Base-by-base conservation (phyloP, 176 grass and related monocot genomes). In the Oryza australiensis region DNA sequence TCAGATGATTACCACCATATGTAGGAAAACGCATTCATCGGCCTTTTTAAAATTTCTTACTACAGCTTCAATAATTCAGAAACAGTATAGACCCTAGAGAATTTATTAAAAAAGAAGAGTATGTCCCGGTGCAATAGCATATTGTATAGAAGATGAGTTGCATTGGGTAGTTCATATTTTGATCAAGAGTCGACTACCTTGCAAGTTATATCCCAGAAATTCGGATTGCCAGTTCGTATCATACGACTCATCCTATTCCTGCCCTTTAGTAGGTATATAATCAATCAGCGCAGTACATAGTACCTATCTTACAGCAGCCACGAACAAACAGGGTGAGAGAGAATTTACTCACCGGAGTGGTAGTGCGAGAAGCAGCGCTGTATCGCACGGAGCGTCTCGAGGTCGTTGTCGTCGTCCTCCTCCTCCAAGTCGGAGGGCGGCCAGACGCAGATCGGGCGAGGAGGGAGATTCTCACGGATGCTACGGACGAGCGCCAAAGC, bases 361-460 rank as follows among this genome's bases (percentile, higher is more conserved):
- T 94, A 95, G 27, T 89, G 86, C 55, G 92, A 85, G 86, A 98
- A 92, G 70, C 86, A 81, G 72, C 78, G 87, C 86, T 98, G 90
- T 79, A 98, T 95, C 34, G 81, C 92, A 27, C 82, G 86, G 46
- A 98, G 87, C 73, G 90, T 95, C 72, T 93, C 90, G 62, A 89
- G 82, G 90, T 97, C 93, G 20, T 93, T 82, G 3, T 86, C 85
- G 0, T 94, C 92, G 0, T 94, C 92, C 15, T 91, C 95, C 9
- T 35, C 34, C 34, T 32, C 32, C 32, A 84, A 69, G 72, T 83
- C 75, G 20, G 49, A 82, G 9, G 84, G 84, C 79, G 75, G 74
- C 51, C 69, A 85, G 32, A 26, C 26, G 62, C 62, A 66, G 72
- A 94, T 85, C 81, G 90, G 88, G 46, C 33, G 80, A 33, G 68